Conservation (phyloP, 2,329 filamentous ascomycete species). For the Onygenales sp. region DNA sequence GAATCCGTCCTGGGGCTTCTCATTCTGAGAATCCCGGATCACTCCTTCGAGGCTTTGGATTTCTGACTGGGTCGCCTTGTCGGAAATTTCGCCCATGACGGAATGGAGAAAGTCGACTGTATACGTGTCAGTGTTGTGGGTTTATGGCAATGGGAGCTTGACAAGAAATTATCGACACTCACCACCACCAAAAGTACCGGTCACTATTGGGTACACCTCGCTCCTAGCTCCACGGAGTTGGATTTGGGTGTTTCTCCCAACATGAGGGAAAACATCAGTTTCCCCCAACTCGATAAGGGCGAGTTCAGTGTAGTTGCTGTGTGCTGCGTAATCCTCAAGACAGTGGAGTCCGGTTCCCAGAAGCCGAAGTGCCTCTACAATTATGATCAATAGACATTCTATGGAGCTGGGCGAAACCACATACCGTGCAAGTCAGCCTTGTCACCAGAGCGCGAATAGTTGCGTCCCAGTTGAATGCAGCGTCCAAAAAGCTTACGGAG, state of each 20-base stretch:
- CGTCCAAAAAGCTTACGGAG: slow-evolving; percentile 63
- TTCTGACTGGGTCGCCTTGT: slow-evolving; percentile 86
- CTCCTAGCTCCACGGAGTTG: slow-evolving; percentile 56
- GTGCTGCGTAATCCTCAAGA: slow-evolving; percentile 83
- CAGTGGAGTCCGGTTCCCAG: slow-evolving; percentile 85
- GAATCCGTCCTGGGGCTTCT: slow-evolving; percentile 58
- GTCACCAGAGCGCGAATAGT: slow-evolving; percentile 55
- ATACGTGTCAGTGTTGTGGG: neutral
- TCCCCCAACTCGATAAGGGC: slow-evolving; percentile 82
- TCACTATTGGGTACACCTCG: slow-evolving; percentile 71
- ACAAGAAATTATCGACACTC: neutral
- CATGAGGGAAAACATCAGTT: slow-evolving; percentile 72
- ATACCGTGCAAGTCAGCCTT: slow-evolving; percentile 61
- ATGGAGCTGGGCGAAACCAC: too few relatives aligned
- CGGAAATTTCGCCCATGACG: slow-evolving; percentile 67
- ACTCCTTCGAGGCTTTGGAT: slow-evolving; percentile 81
- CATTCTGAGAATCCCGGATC: slow-evolving; percentile 53
- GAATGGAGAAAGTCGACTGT: slow-evolving; percentile 82
- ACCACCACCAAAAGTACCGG: slow-evolving; percentile 77
- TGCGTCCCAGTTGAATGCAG: slow-evolving; percentile 71
- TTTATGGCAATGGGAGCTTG: neutral
- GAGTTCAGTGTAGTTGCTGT: slow-evolving; percentile 88
- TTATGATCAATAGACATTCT: too few relatives aligned
- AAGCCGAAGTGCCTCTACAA: slow-evolving; percentile 64
- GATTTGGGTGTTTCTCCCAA: slow-evolving; percentile 64